phyloP scores from a whole-genome alignment of 2,329 filamentous ascomycete species.

The Trichoderma harzianum region DNA sequence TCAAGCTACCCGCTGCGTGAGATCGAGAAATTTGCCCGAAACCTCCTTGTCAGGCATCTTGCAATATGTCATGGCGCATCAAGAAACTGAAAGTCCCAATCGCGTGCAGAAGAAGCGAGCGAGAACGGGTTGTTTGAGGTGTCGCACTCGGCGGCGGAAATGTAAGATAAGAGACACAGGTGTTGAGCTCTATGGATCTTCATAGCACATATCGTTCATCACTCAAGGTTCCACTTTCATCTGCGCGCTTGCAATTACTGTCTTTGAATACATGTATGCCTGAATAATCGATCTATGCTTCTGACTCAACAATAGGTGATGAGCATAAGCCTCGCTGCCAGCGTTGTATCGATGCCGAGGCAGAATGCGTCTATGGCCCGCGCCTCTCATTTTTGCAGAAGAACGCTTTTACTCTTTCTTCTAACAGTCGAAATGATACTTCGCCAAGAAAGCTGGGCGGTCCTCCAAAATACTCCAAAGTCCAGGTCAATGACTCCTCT shows the following conservation, averaged over 20 bases:
- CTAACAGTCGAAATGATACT: not conserved
- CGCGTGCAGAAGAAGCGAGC: not conserved
- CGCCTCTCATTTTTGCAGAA: not conserved
- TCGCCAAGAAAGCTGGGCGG: not conserved
- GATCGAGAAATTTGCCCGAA: not conserved
- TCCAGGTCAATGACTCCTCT: not conserved
- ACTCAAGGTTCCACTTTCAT: not conserved
- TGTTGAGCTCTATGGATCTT: not conserved
- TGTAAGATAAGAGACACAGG: not conserved
- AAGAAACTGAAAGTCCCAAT: not conserved
- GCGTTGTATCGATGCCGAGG: not conserved
- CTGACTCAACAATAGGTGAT: not conserved
- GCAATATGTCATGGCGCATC: not conserved
- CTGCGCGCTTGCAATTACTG: not conserved
- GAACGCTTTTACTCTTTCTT: not conserved
- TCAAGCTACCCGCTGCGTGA: not conserved
- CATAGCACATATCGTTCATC: not conserved
- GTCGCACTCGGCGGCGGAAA: conserved; percentile 5
- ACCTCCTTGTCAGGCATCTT: not conserved
- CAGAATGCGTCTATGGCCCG: not conserved
- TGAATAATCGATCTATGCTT: not conserved
- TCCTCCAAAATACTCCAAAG: not conserved
- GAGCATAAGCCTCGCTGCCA: conserved; percentile 1
- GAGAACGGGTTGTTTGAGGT: conserved; percentile 2
- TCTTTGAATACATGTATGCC: too few species aligned